These are phyloP conservation scores for Puccinia horiana DNA, from an alignment of 1,284 basidiomycete genomes.

Conservation along the genomic window DNA sequence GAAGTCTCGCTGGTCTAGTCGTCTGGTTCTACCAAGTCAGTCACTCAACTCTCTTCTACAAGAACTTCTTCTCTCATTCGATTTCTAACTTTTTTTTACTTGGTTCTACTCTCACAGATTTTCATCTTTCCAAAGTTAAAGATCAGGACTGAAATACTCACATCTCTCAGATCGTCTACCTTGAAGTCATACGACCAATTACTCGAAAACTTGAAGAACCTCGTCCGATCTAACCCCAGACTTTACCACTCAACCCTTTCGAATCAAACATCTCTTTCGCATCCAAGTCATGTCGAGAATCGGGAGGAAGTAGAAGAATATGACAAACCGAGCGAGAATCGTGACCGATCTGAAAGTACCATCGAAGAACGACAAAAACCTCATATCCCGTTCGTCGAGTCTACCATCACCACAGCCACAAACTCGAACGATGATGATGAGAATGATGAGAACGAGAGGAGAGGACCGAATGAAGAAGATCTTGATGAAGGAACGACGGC, in stretches of 20 bases:
- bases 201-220: not conserved
- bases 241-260: not conserved
- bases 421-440: not conserved
- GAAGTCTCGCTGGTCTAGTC: conserved; percentile 1
- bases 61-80: not conserved
- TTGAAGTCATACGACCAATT: conserved; percentile 1
- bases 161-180: not conserved
- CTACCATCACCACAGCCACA: not conserved
- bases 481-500: not conserved
- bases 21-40: conserved; percentile 17
- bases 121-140: conserved; percentile 23
- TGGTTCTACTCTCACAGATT: not conserved
- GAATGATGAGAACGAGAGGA: too few species aligned
- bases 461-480: not conserved
- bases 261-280: not conserved
- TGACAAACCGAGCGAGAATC: not conserved
- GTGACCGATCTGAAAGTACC: not conserved
- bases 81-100: not conserved
- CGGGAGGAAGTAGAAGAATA: not conserved
- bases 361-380: not conserved
- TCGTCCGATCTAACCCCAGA: conserved; percentile 2
- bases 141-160: conserved; percentile 1
- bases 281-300: not conserved
- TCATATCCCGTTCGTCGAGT: not conserved
- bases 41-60: not conserved